Evolutionary conservation across 768 basidiomycete genomes (phyloP).

Genomic region (Guyanaporus albipodus): DNA sequence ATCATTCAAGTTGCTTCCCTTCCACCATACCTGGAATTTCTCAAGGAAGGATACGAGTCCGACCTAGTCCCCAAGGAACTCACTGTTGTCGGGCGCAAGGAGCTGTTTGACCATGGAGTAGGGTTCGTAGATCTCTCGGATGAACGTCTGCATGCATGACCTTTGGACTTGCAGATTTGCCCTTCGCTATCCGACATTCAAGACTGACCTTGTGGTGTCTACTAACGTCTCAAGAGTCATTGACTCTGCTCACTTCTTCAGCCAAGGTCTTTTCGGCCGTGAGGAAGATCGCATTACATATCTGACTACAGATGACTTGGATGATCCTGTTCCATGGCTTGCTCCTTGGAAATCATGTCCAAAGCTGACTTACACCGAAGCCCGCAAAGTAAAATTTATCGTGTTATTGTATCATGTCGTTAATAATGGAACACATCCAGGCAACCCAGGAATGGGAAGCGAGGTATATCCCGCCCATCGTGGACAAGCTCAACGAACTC

Average conservation of each 20-base stretch:
- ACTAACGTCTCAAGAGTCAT: conserved; percentile 25
- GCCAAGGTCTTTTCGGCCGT: conserved; percentile 37
- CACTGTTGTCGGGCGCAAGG: conserved; percentile 33
- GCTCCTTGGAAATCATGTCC: conserved; percentile 37
- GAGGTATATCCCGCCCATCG: conserved; percentile 36
- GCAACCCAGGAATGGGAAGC: conserved; percentile 27
- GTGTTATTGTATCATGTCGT: not conserved
- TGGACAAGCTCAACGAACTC: conserved; percentile 32
- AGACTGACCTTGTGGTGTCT: conserved; percentile 12
- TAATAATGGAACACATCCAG: not conserved
- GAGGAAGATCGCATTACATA: conserved; percentile 22
- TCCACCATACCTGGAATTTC: conserved; percentile 33
- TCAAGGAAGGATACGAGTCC: conserved; percentile 34
- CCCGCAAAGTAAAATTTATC: not conserved
- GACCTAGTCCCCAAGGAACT: conserved; percentile 35
- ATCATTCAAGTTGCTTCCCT: conserved; percentile 28
- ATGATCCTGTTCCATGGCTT: conserved; percentile 37
- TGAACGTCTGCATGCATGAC: not conserved
- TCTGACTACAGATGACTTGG: conserved; percentile 31
- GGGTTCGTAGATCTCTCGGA: conserved; percentile 22
- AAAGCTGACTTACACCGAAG: not conserved
- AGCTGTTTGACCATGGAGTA: conserved; percentile 40
- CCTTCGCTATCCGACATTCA: conserved; percentile 19
- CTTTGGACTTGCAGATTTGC: conserved; percentile 11
- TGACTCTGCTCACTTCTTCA: conserved; percentile 41